Evolutionary conservation across 2,329 filamentous ascomycete genomes (phyloP).

Genomic region (Rhynchosporium graminicola): DNA sequence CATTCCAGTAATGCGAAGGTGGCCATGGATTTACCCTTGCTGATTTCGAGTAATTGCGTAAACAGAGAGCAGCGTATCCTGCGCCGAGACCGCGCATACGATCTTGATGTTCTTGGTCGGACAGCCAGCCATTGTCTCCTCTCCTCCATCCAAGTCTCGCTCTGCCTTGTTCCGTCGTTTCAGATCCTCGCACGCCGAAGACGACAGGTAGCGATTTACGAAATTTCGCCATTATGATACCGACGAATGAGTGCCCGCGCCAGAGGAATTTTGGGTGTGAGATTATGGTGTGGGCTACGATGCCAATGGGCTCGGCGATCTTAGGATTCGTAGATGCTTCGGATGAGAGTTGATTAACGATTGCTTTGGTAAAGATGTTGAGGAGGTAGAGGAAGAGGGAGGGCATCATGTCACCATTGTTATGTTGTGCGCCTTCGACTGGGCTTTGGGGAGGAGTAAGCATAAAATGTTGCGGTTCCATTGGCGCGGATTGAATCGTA

Average conservation of each 20-base stretch:
- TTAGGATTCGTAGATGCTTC: conserved; percentile 65
- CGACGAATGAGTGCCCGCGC: conserved; percentile 68
- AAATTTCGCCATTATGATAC: conserved; percentile 86
- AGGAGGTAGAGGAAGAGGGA: conserved; percentile 72
- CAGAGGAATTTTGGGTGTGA: conserved; percentile 67
- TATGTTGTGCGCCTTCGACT: conserved; percentile 51
- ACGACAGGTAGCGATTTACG: conserved; percentile 79
- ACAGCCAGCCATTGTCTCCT: conserved; percentile 52
- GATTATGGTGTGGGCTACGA: conserved; percentile 74
- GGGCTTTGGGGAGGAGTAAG: conserved; percentile 48
- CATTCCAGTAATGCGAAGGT: conserved; percentile 79
- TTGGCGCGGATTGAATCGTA: conserved; percentile 43
- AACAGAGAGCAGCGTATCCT: conserved; percentile 79
- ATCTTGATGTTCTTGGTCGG: conserved; percentile 74
- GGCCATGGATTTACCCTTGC: conserved; percentile 71
- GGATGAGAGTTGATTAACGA: conserved; percentile 69
- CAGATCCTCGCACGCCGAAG: conserved; percentile 78
- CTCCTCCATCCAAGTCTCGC: conserved; percentile 73
- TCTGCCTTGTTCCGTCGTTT: conserved; percentile 69
- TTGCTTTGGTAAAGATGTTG: conserved; percentile 72
- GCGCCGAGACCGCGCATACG: conserved; percentile 82
- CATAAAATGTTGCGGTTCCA: conserved; percentile 59
- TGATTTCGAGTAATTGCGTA: conserved; percentile 78
- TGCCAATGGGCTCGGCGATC: conserved; percentile 76
- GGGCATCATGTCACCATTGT: conserved; percentile 59